Evolutionary conservation across 2,329 filamentous ascomycete genomes (phyloP), one percentile per base, ranked within the genome.

Genomic region (Diaporthe destruens): DNA sequence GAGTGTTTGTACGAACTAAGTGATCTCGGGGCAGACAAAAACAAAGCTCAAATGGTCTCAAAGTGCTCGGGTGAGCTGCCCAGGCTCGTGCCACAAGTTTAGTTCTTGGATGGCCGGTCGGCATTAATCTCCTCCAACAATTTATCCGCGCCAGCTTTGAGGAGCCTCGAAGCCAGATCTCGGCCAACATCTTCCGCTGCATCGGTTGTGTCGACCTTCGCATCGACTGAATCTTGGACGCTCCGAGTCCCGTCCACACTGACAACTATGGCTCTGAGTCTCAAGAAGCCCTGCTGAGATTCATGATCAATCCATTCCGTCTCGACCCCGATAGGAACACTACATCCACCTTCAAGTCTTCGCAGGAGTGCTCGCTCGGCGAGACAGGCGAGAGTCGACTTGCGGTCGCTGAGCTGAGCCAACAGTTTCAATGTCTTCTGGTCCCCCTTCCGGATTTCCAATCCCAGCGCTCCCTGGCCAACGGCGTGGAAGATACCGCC

Each of bases 391-490:
- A 63, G 59, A 14, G 59, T 63, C 1, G 59, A 63, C 59, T 49
- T 63, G 25, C 32, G 59, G 16, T 63, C 59, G 4, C 32, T 25
- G 18, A 63, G 42, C 25, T 63, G 25, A 25, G 32, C 11, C 6
- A 63, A 25, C 25, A 63, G 5, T 1, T 63, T 42, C 59, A 34
- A 16, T 25, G n/a, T 6, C 1, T 25, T 25, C 9, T 7, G 7
- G 29, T 63, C 59, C 42, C 59, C 59, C 25, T 63, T 63, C 16
- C 59, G 39, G 42, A n/a, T 49, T 12, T 63, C 59, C 59, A 63
- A 16, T 5, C 59, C 59, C 4, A 63, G 59, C 42, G 59, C 59
- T 0, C 59, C 59, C 42, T 63, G 59, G 18, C 59, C 42, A 18
- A 63, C 59, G 9, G 59, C 59, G 14, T 63, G 59, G 9, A 63